Conservation (phyloP, 257 asterid genomes). For the Penstemon newberryi region DNA sequence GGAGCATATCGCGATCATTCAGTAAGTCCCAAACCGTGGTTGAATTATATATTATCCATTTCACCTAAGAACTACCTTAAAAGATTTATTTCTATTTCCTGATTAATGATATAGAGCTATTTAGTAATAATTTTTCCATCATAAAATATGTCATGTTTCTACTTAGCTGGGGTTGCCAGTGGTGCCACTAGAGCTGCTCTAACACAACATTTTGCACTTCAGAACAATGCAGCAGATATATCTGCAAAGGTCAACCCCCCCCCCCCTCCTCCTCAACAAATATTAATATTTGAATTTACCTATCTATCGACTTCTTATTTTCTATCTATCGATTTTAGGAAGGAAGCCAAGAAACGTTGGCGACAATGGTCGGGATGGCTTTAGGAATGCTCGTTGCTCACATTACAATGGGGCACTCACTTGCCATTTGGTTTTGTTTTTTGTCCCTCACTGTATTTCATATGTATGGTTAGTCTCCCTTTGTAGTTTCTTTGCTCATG, state of each 20-base stretch:
- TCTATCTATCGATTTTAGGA: constrained; percentile 48
- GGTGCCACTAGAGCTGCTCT: constrained; percentile 99
- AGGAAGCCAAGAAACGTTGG: constrained; percentile 98
- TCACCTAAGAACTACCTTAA: constrained; percentile 13
- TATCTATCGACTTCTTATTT: constrained; percentile 14
- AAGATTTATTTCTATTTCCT: constrained; percentile 6
- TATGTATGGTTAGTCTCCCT: constrained; percentile 95
- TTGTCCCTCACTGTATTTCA: constrained; percentile 91
- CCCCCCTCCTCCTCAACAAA: too few relatives aligned
- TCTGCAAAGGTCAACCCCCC: constrained; percentile 73
- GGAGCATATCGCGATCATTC: constrained; percentile 96
- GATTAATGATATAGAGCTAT: neutral
- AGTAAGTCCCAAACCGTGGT: constrained; percentile 55
- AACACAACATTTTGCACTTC: constrained; percentile 97
- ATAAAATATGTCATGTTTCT: constrained; percentile 30
- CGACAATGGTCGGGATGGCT: constrained; percentile 98
- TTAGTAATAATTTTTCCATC: constrained; percentile 6
- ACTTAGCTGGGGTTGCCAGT: constrained; percentile 97
- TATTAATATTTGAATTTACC: neutral
- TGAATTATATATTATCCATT: neutral
- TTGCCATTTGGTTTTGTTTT: constrained; percentile 82
- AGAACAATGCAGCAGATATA: constrained; percentile 95
- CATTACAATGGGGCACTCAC: constrained; percentile 72
- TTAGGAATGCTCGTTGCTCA: constrained; percentile 92
- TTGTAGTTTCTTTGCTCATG: constrained; percentile 27